A percentile compares a stretch with the other conserved stretches of the same genome.
phyloP scores from a whole-genome alignment of 805 yeast genomes.

The Kluyveromyces lactis region DNA sequence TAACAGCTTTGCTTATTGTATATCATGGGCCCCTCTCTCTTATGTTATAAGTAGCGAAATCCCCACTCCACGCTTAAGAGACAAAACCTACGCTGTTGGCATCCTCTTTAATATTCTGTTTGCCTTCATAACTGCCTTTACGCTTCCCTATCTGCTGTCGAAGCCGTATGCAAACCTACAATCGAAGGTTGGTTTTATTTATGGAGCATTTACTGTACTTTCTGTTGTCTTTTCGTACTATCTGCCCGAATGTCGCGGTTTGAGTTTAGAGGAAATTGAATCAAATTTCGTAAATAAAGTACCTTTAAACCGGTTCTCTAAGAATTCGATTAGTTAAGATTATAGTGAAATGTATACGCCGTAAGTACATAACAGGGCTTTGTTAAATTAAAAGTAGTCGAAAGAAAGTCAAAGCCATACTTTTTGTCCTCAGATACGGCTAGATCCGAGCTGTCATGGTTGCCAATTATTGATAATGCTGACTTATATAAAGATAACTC shows the following conservation, averaged over 20 bases:
- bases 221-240: slow-evolving; percentile 2
- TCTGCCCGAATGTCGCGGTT: slow-evolving; percentile 1
- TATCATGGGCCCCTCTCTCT: slow-evolving; percentile 4
- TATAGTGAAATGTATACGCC: too few species aligned
- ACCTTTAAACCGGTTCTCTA: background rate
- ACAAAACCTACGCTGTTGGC: slow-evolving; percentile 5
- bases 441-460: too few species aligned
- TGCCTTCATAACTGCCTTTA: slow-evolving; percentile 4
- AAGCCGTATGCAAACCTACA: slow-evolving; percentile 5
- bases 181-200: slow-evolving; percentile 5
- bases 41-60: slow-evolving; percentile 6
- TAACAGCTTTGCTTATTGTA: background rate
- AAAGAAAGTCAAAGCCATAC: too few species aligned
- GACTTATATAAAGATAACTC: too few species aligned
- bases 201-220: slow-evolving; percentile 4
- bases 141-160: slow-evolving; percentile 5
- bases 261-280: slow-evolving; percentile 2
- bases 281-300: background rate
- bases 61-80: slow-evolving; percentile 3
- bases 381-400: too few species aligned
- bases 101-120: slow-evolving; percentile 4
- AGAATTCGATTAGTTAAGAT: background rate
- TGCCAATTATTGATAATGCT: too few species aligned
- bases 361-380: too few species aligned
- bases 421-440: too few species aligned